A percentile compares a stretch with the other conserved stretches of the same genome.
Evolutionary conservation across 2,329 filamentous ascomycete genomes (phyloP).

Genomic region (Diplocarpon rosae): DNA sequence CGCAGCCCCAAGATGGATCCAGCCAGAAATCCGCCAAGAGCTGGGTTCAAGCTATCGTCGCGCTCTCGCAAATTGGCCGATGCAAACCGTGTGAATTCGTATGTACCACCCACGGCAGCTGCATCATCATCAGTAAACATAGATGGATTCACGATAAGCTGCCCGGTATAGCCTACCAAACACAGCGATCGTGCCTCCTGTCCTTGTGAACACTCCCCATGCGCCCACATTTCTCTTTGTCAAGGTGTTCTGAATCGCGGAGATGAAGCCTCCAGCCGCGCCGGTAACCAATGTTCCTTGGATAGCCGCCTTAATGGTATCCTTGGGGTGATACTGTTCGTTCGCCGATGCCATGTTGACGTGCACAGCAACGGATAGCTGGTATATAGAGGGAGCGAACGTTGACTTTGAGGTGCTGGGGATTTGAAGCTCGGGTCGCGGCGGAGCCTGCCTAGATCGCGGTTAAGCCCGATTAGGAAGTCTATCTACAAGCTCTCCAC

Average conservation of each 20-base stretch:
- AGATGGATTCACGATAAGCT: neutral
- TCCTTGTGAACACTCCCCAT: constrained; percentile 69
- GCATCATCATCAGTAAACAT: constrained; percentile 1
- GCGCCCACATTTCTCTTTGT: constrained; percentile 71
- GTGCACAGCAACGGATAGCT: constrained; percentile 11
- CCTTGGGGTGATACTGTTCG: constrained; percentile 55
- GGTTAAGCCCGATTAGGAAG: neutral
- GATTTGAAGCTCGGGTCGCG: constrained; percentile 6
- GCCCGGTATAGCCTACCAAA: constrained; percentile 1
- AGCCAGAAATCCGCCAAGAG: constrained; percentile 53
- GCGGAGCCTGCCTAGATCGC: neutral
- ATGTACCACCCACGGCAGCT: constrained; percentile 59
- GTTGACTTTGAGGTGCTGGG: constrained; percentile 17
- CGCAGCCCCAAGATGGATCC: constrained; percentile 50
- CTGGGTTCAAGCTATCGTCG: constrained; percentile 54
- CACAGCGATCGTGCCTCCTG: constrained; percentile 60
- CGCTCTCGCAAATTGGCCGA: constrained; percentile 59
- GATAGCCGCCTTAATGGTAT: constrained; percentile 59
- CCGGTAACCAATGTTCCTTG: constrained; percentile 55
- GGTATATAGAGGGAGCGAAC: constrained; percentile 6
- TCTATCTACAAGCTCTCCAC: too few relatives aligned
- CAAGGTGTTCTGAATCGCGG: constrained; percentile 78
- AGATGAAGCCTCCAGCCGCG: constrained; percentile 57
- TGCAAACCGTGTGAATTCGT: constrained; percentile 53
- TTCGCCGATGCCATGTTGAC: constrained; percentile 40